A percentile compares a stretch with the other conserved stretches of the same genome.
Conservation (phyloP, 1,139 yeast genomes). For the Eremothecium gossypii region DNA sequence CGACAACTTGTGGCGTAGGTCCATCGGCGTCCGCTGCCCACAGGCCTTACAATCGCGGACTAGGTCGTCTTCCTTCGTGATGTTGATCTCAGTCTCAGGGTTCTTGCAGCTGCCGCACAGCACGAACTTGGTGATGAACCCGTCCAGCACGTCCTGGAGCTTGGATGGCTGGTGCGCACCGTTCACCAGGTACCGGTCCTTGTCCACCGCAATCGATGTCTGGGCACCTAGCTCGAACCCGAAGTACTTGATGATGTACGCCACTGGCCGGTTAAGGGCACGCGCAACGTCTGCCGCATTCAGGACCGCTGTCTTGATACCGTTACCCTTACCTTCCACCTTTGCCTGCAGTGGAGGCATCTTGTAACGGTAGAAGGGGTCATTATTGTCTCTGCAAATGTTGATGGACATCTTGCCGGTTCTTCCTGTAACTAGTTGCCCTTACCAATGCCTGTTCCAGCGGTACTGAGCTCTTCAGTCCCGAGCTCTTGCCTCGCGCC, state of each 20-base stretch:
- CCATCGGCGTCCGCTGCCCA: conserved; percentile 81
- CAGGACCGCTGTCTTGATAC: conserved; percentile 91
- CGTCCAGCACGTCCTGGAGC: conserved; percentile 90
- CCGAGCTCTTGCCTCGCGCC: too few relatives aligned
- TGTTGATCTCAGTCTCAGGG: conserved; percentile 90
- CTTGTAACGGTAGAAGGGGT: conserved; percentile 97
- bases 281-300: conserved; percentile 91
- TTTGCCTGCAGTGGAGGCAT: conserved; percentile 97
- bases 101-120: conserved; percentile 92
- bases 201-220: conserved; percentile 68
- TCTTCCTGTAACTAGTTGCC: too few relatives aligned
- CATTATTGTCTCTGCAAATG: conserved; percentile 94
- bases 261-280: conserved; percentile 86
- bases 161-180: conserved; percentile 90
- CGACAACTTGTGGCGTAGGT: conserved; percentile 78
- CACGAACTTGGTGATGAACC: conserved; percentile 86
- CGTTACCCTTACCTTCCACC: conserved; percentile 98
- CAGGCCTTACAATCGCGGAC: conserved; percentile 97
- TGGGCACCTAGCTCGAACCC: conserved; percentile 98
- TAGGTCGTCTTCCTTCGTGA: conserved; percentile 67
- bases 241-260: conserved; percentile 85
- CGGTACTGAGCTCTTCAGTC: too few relatives aligned
- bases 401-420: conserved; percentile 65
- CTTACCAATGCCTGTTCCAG: too few relatives aligned
- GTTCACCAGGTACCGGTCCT: conserved; percentile 84